Percentiles rank a stretch among this genome's conserved stretches.
Conservation (phyloP, 108 stramenopile species). For the Cyclostephanos tholiformis region DNA sequence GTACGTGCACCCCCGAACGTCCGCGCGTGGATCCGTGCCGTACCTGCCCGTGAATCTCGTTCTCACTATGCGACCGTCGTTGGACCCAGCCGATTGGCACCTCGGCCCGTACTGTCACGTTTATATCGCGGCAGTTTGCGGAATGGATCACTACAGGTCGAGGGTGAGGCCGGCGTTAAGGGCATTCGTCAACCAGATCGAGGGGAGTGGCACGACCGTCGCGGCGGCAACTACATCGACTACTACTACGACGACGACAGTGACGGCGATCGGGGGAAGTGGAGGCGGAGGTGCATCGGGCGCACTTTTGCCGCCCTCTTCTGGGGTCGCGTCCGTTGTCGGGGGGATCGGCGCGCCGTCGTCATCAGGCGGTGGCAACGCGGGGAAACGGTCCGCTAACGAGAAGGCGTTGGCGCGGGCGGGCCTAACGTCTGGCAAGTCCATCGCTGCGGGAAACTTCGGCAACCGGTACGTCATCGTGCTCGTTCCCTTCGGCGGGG, state of each 20-base stretch:
- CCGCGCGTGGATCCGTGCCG: constrained; percentile 1
- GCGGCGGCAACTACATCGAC: background rate
- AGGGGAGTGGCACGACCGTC: constrained; percentile 46
- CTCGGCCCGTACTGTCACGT: constrained; percentile 78
- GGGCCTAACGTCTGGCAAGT: constrained; percentile 17
- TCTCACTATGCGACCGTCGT: constrained; percentile 39
- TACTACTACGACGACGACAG: background rate
- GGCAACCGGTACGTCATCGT: constrained; percentile 70
- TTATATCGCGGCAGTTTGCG: constrained; percentile 72
- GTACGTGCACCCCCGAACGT: constrained; percentile 58
- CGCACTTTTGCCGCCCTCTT: background rate
- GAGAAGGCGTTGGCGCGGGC: constrained; percentile 38
- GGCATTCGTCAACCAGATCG: constrained; percentile 83
- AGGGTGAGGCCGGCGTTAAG: constrained; percentile 75
- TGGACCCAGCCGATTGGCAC: constrained; percentile 76
- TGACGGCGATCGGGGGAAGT: background rate
- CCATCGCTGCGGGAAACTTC: constrained; percentile 46
- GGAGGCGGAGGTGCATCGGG: background rate
- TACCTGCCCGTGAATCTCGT: constrained; percentile 57
- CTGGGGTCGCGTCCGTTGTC: background rate
- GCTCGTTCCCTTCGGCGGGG: constrained; percentile 54
- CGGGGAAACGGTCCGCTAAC: constrained; percentile 25
- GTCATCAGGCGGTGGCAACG: background rate
- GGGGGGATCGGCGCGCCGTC: background rate
- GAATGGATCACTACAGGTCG: constrained; percentile 70